A percentile compares a stretch with the other conserved stretches of the same genome.
Evolutionary conservation across 768 basidiomycete species (phyloP).

Genomic region (Cubamyces lactineus): DNA sequence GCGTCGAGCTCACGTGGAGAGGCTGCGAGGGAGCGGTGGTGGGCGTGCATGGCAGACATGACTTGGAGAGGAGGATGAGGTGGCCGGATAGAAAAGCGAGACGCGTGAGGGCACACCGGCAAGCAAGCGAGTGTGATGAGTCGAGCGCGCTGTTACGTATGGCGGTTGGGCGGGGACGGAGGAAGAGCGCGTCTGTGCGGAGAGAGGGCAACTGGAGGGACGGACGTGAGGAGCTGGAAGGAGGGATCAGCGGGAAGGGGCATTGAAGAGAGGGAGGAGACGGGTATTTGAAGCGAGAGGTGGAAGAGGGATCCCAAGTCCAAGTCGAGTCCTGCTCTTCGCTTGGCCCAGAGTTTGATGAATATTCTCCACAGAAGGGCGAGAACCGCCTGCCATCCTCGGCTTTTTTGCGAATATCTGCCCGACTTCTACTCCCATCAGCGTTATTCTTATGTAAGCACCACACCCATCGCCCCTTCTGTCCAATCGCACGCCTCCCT

Average conservation of each 20-base stretch:
- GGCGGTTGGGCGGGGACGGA: not conserved
- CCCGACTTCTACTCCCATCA: not conserved
- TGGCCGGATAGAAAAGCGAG: constrained; percentile 1
- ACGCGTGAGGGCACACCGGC: constrained; percentile 12
- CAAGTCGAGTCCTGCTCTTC: not conserved
- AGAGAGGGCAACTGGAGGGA: not conserved
- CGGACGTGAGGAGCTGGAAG: not conserved
- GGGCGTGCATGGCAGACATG: constrained; percentile 18
- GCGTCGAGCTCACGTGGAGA: constrained; percentile 25
- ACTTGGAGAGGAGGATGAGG: constrained; percentile 8
- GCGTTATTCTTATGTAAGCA: constrained; percentile 5
- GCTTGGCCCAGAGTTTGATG: constrained; percentile 21
- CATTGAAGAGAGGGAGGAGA: not conserved
- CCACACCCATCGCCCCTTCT: constrained; percentile 1
- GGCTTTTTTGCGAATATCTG: constrained; percentile 1
- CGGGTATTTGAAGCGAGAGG: constrained; percentile 22
- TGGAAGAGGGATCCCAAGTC: constrained; percentile 11
- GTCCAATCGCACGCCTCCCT: constrained; percentile 10
- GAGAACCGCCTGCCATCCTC: not conserved
- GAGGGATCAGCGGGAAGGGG: constrained; percentile 23
- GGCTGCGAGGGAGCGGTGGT: constrained; percentile 14
- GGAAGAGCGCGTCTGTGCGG: not conserved
- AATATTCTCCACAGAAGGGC: constrained; percentile 8
- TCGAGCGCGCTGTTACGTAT: constrained; percentile 10
- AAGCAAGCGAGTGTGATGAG: constrained; percentile 15